phyloP scores from a whole-genome alignment of 169 alveolate species.

The Eimeria sp. region DNA sequence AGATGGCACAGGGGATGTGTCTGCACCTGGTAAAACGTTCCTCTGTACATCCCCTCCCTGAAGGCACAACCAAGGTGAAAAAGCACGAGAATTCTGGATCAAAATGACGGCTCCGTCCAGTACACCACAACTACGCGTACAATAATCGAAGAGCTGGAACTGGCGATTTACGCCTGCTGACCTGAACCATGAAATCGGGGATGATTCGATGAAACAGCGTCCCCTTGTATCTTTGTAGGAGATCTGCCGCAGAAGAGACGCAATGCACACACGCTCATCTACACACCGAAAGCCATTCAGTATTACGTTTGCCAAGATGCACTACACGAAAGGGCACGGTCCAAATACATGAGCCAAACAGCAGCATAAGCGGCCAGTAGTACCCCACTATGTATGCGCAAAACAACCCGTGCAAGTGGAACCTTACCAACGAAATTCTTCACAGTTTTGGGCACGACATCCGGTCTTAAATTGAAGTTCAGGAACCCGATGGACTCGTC shows the following conservation, averaged over 20 bases:
- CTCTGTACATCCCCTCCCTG: conserved; percentile 99
- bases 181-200: conserved; percentile 94
- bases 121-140: background rate
- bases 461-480: conserved; percentile 88
- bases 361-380: background rate
- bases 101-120: background rate
- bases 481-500: conserved; percentile 92
- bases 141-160: background rate
- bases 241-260: conserved; percentile 37
- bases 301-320: background rate
- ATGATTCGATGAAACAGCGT: conserved; percentile 96
- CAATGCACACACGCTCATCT: background rate
- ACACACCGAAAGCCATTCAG: background rate
- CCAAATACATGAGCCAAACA: background rate
- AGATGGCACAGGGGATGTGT: conserved; percentile 94
- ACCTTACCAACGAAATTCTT: conserved; percentile 94
- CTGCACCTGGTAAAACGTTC: conserved; percentile 90
- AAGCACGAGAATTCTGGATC: background rate
- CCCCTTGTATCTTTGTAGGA: conserved; percentile 92
- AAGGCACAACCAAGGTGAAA: conserved; percentile 26
- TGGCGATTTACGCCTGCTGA: background rate
- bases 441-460: conserved; percentile 97
- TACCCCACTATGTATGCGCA: background rate
- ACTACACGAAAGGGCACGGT: background rate
- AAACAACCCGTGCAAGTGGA: background rate